Percentiles rank a stretch among this genome's conserved stretches.
Evolutionary conservation across 805 yeast species (phyloP).

Genomic region (Zygosaccharomyces siamensis): DNA sequence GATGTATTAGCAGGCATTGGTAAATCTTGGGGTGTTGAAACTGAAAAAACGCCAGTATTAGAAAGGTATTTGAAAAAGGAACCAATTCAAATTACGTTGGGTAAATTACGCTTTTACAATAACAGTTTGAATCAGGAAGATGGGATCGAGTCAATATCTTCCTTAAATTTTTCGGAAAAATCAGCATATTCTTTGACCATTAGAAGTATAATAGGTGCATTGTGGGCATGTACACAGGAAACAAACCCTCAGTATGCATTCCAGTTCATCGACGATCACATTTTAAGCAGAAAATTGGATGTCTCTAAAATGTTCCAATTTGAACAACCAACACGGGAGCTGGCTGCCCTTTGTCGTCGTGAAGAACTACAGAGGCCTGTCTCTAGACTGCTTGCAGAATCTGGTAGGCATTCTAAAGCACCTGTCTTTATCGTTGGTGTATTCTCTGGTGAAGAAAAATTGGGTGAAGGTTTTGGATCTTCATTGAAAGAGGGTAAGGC

Average conservation of each 20-base stretch:
- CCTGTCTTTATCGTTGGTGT: conserved; percentile 92
- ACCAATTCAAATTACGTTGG: conserved; percentile 60
- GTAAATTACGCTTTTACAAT: conserved; percentile 54
- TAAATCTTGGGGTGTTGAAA: conserved; percentile 82
- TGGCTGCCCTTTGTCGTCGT: conserved; percentile 69
- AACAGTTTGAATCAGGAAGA: conserved; percentile 34
- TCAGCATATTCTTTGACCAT: conserved; percentile 61
- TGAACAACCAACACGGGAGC: conserved; percentile 79
- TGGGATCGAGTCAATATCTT: conserved; percentile 49
- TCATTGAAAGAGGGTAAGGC: conserved; percentile 87
- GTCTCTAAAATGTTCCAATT: conserved; percentile 71
- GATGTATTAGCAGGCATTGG: conserved; percentile 64
- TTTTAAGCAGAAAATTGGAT: conserved; percentile 78
- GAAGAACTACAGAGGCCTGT: conserved; percentile 71
- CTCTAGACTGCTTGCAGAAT: conserved; percentile 81
- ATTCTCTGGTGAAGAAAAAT: conserved; percentile 71
- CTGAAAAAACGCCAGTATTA: conserved; percentile 58
- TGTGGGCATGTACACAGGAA: conserved; percentile 55
- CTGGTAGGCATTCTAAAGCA: conserved; percentile 79
- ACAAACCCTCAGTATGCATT: conserved; percentile 54
- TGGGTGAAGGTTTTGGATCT: conserved; percentile 94
- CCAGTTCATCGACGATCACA: conserved; percentile 64
- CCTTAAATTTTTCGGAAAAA: conserved; percentile 33
- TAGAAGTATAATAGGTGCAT: conserved; percentile 77
- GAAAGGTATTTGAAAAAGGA: conserved; percentile 66